Evolutionary conservation across 371 early-diverging fungal genomes (phyloP).

Genomic region (Mycotypha africana): DNA sequence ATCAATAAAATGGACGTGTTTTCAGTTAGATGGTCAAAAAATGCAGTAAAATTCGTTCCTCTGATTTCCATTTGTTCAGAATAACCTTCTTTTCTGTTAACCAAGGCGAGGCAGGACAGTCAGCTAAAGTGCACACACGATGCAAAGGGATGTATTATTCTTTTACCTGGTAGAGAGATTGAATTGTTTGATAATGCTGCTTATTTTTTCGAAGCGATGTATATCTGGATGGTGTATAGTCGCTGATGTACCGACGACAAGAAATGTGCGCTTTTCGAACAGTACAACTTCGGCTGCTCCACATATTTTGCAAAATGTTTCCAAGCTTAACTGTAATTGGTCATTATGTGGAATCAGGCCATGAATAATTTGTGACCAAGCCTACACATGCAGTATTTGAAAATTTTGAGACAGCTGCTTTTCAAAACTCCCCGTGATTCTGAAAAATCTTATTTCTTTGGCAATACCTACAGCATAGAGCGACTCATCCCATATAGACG

Average conservation of each 20-base stretch:
- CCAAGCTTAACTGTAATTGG: slow-evolving; percentile 68
- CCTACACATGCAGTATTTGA: slow-evolving; percentile 37
- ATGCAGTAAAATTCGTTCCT: slow-evolving; percentile 75
- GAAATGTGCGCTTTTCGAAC: slow-evolving; percentile 91
- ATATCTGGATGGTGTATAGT: slow-evolving; percentile 50
- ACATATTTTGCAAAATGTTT: slow-evolving; percentile 72
- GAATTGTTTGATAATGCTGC: slow-evolving; percentile 92
- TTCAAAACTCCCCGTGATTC: no score
- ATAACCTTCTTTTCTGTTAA: slow-evolving; percentile 11
- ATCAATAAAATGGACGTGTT: slow-evolving; percentile 91
- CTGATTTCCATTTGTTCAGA: slow-evolving; percentile 71
- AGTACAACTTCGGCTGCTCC: slow-evolving; percentile 93
- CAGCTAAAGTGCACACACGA: no score
- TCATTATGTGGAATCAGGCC: slow-evolving; percentile 89
- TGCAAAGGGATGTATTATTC: neutral
- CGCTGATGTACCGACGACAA: slow-evolving; percentile 83
- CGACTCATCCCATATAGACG: slow-evolving; percentile 96
- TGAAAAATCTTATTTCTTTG: no score
- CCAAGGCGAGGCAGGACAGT: no score
- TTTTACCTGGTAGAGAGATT: slow-evolving; percentile 74
- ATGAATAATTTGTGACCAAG: slow-evolving; percentile 94
- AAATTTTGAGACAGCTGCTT: no score
- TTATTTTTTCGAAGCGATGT: slow-evolving; percentile 89
- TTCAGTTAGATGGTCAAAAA: slow-evolving; percentile 85
- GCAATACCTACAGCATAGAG: slow-evolving; percentile 65